A percentile compares a stretch with the other conserved stretches of the same genome.
Conservation (phyloP, 805 yeast species). For the Torulaspora maleeae region DNA sequence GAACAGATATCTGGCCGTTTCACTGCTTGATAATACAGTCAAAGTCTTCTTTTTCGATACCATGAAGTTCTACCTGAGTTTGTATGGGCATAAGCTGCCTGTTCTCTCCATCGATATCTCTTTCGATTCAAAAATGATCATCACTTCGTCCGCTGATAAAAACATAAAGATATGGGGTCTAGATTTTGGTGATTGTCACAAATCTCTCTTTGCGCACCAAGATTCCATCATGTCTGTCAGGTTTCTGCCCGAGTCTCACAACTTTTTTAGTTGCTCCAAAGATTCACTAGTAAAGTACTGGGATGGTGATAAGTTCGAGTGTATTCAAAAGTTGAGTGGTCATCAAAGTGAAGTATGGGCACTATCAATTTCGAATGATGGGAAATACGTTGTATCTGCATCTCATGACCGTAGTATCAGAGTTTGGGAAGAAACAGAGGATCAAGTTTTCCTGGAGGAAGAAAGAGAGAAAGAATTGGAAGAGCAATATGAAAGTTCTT, state of each 20-base stretch:
- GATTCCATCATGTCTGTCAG: constrained; percentile 88
- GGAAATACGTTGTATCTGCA: constrained; percentile 68
- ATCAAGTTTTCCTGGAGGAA: constrained; percentile 94
- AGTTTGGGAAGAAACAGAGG: constrained; percentile 90
- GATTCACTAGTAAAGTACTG: constrained; percentile 89
- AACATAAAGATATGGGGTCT: constrained; percentile 98
- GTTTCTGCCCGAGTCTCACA: constrained; percentile 80
- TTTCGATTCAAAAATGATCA: constrained; percentile 75
- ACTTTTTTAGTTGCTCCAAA: constrained; percentile 85
- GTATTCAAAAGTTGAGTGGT: constrained; percentile 78
- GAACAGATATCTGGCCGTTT: constrained; percentile 68
- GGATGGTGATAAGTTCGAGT: constrained; percentile 98
- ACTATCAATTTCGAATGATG: constrained; percentile 68
- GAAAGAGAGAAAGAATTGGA: constrained; percentile 95
- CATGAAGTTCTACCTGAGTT: constrained; percentile 77
- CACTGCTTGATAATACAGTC: constrained; percentile 89
- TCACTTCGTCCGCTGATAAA: constrained; percentile 95
- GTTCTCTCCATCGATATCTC: constrained; percentile 91
- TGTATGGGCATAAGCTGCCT: constrained; percentile 95
- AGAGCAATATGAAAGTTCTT: constrained; percentile 78
- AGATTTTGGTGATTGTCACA: constrained; percentile 98
- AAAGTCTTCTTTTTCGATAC: constrained; percentile 87
- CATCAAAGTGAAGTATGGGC: constrained; percentile 96
- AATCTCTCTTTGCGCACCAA: constrained; percentile 93
- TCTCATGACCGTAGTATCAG: constrained; percentile 93